Evolutionary conservation across 495 filamentous ascomycete genomes (phyloP).

Genomic region (Talaromyces nanjingensis): DNA sequence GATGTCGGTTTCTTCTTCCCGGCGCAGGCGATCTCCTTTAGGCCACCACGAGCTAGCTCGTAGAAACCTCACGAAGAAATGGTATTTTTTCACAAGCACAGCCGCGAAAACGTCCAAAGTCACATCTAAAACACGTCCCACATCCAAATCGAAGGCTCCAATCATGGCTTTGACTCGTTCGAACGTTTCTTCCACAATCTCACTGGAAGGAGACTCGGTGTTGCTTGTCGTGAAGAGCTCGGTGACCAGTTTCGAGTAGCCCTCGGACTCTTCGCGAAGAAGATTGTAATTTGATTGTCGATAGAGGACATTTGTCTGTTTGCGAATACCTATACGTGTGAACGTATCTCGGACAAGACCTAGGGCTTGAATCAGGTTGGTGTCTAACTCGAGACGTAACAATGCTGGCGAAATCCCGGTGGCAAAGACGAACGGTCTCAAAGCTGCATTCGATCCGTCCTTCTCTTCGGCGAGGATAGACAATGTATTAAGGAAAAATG

Average conservation of each 20-base stretch:
- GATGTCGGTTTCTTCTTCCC: conserved; percentile 23
- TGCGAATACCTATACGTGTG: conserved; percentile 71
- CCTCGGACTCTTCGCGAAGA: conserved; percentile 90
- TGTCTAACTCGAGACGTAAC: conserved; percentile 81
- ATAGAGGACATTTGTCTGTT: conserved; percentile 87
- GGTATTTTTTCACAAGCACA: conserved; percentile 73
- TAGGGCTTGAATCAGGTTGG: conserved; percentile 61
- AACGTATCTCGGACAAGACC: conserved; percentile 81
- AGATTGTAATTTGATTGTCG: conserved; percentile 96
- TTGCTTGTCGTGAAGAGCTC: conserved; percentile 79
- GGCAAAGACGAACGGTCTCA: conserved; percentile 55
- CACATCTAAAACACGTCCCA: conserved; percentile 89
- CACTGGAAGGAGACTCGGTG: conserved; percentile 52
- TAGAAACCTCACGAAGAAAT: conserved; percentile 89
- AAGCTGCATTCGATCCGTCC: conserved; percentile 43
- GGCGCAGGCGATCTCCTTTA: conserved; percentile 37
- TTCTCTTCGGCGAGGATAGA: conserved; percentile 64
- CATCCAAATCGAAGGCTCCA: conserved; percentile 88
- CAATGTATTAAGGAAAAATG: conserved; percentile 74
- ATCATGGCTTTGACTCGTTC: conserved; percentile 85
- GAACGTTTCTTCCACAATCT: conserved; percentile 61
- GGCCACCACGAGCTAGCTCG: conserved; percentile 97
- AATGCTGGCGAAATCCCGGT: conserved; percentile 62
- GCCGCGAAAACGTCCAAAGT: conserved; percentile 83
- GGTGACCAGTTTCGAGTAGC: conserved; percentile 81